Evolutionary conservation across 2,329 filamentous ascomycete species (phyloP).

Genomic region (Alternaria panax): DNA sequence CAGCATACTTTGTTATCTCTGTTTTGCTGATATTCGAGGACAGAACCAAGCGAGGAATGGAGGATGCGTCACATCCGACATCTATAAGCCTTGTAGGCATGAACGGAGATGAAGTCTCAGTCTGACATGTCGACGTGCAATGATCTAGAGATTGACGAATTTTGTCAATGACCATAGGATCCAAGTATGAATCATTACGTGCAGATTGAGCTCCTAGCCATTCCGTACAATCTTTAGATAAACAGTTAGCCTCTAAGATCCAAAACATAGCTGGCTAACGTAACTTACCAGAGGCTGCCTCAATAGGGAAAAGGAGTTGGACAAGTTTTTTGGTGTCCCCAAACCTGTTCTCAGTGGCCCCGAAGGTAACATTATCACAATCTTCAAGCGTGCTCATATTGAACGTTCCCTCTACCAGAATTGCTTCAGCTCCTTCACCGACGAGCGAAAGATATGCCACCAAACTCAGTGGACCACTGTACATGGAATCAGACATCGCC

Average conservation of each 20-base stretch:
- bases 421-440: no score
- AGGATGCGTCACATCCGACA: neutral
- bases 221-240: neutral
- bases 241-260: neutral
- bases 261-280: rapidly evolving
- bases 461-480: rapidly evolving
- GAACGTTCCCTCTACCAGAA: no score
- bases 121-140: neutral
- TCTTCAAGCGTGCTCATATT: no score
- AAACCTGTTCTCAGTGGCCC: no score
- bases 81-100: neutral
- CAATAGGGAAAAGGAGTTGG: no score
- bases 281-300: no score
- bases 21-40: no score
- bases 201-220: neutral
- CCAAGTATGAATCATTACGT: neutral
- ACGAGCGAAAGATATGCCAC: no score
- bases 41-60: rapidly evolving
- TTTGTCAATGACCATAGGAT: rapidly evolving
- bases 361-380: no score
- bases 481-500: no score
- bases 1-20: neutral
- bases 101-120: neutral
- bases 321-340: no score
- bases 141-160: neutral